phyloP scores from a whole-genome alignment of 1,284 basidiomycete genomes.

The Cerrena zonata region DNA sequence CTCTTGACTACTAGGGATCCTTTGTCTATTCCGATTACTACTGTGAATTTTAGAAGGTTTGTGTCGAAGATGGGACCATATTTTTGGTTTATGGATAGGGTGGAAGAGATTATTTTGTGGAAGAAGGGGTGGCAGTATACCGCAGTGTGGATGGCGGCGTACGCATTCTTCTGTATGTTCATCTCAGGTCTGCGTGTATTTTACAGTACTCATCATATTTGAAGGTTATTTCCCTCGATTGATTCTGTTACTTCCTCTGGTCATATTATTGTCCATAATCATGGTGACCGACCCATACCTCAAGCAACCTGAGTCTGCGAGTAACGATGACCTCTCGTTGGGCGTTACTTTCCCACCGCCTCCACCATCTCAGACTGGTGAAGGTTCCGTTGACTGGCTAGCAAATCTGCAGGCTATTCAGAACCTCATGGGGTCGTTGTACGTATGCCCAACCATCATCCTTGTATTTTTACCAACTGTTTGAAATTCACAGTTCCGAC shows the following conservation, averaged over 20 bases:
- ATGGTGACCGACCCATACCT: slow-evolving; percentile 49
- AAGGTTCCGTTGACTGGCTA: slow-evolving; percentile 66
- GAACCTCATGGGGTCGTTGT: slow-evolving; percentile 75
- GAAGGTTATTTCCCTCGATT: slow-evolving; percentile 65
- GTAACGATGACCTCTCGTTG: slow-evolving; percentile 9
- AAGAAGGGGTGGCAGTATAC: slow-evolving; percentile 63
- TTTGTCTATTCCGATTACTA: slow-evolving; percentile 65
- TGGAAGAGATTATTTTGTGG: slow-evolving; percentile 73
- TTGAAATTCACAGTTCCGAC: slow-evolving; percentile 42
- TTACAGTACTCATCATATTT: background rate
- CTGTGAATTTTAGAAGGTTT: slow-evolving; percentile 69
- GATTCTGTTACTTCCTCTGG: slow-evolving; percentile 59
- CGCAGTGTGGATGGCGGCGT: slow-evolving; percentile 58
- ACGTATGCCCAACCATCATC: slow-evolving; percentile 28
- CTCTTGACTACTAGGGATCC: slow-evolving; percentile 52
- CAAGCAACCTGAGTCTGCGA: slow-evolving; percentile 9
- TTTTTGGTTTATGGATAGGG: slow-evolving; percentile 73
- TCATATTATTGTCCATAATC: slow-evolving; percentile 48
- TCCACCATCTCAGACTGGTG: slow-evolving; percentile 36
- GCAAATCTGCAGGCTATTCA: slow-evolving; percentile 75
- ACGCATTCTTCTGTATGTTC: slow-evolving; percentile 64
- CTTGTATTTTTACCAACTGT: background rate
- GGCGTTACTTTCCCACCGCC: slow-evolving; percentile 29
- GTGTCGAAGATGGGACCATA: slow-evolving; percentile 59
- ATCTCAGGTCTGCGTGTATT: slow-evolving; percentile 1